A percentile compares a stretch with the other conserved stretches of the same genome.
These are phyloP conservation scores for Sugiyamaella lignohabitans DNA, from an alignment of 805 yeast species.

Conservation along the genomic window DNA sequence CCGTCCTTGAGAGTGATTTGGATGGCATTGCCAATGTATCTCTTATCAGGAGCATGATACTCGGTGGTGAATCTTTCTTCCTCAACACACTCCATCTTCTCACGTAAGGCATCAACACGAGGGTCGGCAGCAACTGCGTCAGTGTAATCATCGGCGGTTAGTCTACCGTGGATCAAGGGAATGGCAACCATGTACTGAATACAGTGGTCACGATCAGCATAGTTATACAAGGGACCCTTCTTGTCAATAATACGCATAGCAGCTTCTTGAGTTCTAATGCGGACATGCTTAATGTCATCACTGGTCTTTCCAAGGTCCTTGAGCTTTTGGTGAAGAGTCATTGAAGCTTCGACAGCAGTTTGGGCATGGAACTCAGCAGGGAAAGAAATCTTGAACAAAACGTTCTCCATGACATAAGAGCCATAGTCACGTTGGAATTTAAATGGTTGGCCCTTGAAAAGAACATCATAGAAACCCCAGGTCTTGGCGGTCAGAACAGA, in stretches of 20 bases:
- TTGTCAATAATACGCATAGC: conserved; percentile 56
- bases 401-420: conserved; percentile 58
- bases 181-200: conserved; percentile 58
- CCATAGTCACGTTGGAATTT: conserved; percentile 49
- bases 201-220: conserved; percentile 61
- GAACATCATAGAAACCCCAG: conserved; percentile 62
- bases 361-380: conserved; percentile 65
- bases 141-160: conserved; percentile 53
- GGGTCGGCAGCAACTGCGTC: conserved; percentile 48
- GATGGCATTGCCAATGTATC: conserved; percentile 52
- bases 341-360: conserved; percentile 56
- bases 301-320: conserved; percentile 37
- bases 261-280: conserved; percentile 54
- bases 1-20: conserved; percentile 49
- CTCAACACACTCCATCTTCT: conserved; percentile 49
- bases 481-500: conserved; percentile 50
- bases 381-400: conserved; percentile 53
- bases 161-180: conserved; percentile 48
- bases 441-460: conserved; percentile 47
- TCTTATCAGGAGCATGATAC: conserved; percentile 51
- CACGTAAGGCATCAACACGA: conserved; percentile 45
- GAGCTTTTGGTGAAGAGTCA: conserved; percentile 38
- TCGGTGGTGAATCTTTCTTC: conserved; percentile 44
- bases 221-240: conserved; percentile 53
- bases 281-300: conserved; percentile 44